phyloP scores from a whole-genome alignment of 2,329 filamentous ascomycete species.

The Phyllosticta citrichinensis region DNA sequence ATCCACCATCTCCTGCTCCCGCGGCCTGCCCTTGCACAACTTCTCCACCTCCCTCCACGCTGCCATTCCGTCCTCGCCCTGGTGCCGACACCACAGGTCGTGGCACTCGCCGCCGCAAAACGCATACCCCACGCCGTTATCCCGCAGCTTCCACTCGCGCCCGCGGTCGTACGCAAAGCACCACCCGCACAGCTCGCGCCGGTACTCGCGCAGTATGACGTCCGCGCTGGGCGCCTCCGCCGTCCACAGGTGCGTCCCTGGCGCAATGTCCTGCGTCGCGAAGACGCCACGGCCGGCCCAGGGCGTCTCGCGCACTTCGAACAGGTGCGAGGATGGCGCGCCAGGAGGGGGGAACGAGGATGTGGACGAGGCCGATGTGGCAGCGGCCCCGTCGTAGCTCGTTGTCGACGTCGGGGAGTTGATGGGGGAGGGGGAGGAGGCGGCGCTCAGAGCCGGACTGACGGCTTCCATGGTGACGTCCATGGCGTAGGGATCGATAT shows the following conservation, averaged over 20 bases:
- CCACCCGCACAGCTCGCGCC: conserved; percentile 38
- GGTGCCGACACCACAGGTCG: conserved; percentile 23
- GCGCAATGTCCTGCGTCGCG: conserved; percentile 25
- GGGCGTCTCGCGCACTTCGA: conserved; percentile 31
- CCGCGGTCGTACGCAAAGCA: conserved; percentile 39
- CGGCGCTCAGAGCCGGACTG: neutral
- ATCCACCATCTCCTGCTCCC: conserved; percentile 17
- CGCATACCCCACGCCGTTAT: conserved; percentile 29
- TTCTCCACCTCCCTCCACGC: conserved; percentile 27
- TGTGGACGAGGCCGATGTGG: neutral
- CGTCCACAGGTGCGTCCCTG: conserved; percentile 26
- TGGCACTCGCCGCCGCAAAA: conserved; percentile 33
- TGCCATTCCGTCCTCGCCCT: conserved; percentile 17
- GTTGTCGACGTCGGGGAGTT: neutral
- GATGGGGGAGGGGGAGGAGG: neutral
- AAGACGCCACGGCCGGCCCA: conserved; percentile 37
- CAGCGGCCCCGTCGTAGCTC: neutral
- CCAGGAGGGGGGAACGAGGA: neutral
- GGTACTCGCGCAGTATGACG: conserved; percentile 36
- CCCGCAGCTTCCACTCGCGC: conserved; percentile 29
- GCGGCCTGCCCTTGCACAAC: conserved; percentile 22
- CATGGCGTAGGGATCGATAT: neutral
- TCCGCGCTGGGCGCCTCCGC: conserved; percentile 29
- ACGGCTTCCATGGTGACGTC: neutral
- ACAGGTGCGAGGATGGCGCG: conserved; percentile 17